These are phyloP conservation scores for Phoma herbarum DNA, from an alignment of 2,329 filamentous ascomycete species.

Conservation along the genomic window DNA sequence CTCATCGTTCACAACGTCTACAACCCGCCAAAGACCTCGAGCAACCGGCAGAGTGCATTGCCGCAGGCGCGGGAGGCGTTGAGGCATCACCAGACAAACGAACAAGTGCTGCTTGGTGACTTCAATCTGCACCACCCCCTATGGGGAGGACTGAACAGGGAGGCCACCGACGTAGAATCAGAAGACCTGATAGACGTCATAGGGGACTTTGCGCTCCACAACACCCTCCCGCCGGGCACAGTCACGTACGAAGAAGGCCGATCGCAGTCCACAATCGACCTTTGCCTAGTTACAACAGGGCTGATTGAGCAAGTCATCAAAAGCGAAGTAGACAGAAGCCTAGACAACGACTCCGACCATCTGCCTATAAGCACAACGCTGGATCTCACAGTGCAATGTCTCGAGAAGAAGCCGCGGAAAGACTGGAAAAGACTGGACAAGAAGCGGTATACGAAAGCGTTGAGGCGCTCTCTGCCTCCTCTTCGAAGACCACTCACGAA, in stretches of 20 bases:
- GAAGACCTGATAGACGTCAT: background rate
- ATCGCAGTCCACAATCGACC: too few species aligned
- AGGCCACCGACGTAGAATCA: too few species aligned
- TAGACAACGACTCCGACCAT: background rate
- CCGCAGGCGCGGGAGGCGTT: too few species aligned
- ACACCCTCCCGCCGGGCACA: background rate
- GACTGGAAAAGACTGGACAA: background rate
- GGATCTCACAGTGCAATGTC: too few species aligned
- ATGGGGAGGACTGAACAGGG: background rate
- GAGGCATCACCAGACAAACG: background rate
- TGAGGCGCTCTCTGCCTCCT: background rate
- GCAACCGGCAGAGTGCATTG: background rate
- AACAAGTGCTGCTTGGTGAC: background rate
- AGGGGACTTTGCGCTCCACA: background rate
- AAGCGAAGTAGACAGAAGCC: background rate
- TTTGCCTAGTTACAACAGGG: background rate
- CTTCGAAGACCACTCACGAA: background rate
- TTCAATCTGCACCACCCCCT: background rate
- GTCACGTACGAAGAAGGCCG: too few species aligned
- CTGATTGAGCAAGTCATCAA: background rate
- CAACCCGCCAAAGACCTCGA: background rate
- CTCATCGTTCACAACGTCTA: background rate
- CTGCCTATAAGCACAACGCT: too few species aligned
- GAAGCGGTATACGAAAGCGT: background rate
- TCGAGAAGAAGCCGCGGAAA: too few species aligned